phyloP scores from a whole-genome alignment of 805 yeast species.

The Wickerhamomyces silvicola region DNA sequence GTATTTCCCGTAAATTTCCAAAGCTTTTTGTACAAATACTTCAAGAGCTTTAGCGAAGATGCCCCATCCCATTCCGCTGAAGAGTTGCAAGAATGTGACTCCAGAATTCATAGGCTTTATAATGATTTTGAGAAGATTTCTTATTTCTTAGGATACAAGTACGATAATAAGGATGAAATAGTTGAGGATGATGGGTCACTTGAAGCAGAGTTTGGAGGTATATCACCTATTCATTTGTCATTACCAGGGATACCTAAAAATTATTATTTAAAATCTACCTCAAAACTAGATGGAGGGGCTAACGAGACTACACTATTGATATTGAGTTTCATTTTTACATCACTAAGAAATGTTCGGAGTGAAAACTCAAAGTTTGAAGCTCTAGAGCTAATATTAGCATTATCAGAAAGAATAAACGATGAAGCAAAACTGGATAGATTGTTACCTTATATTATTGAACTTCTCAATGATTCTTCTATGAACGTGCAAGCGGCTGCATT shows the following conservation, averaged over 20 bases:
- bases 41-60: slow-evolving; percentile 33
- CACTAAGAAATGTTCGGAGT: slow-evolving; percentile 52
- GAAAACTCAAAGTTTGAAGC: slow-evolving; percentile 60
- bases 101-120: slow-evolving; percentile 55
- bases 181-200: slow-evolving; percentile 1
- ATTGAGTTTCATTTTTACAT: slow-evolving; percentile 51
- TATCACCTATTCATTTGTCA: slow-evolving; percentile 35
- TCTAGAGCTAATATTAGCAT: slow-evolving; percentile 66
- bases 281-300: slow-evolving; percentile 20
- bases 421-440: slow-evolving; percentile 82
- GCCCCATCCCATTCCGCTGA: slow-evolving; percentile 16
- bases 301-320: slow-evolving; percentile 51
- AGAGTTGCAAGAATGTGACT: slow-evolving; percentile 39
- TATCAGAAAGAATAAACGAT: slow-evolving; percentile 73
- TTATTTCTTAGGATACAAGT: slow-evolving; percentile 31
- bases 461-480: slow-evolving; percentile 61
- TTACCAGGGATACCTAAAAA: slow-evolving; percentile 45
- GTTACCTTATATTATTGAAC: slow-evolving; percentile 69
- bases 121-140: slow-evolving; percentile 48
- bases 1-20: slow-evolving; percentile 68
- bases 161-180: slow-evolving; percentile 9
- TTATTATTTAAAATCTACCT: slow-evolving; percentile 36
- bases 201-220: slow-evolving; percentile 6
- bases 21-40: slow-evolving; percentile 62
- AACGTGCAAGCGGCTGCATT: slow-evolving; percentile 66